Evolutionary conservation across 2,329 filamentous ascomycete genomes (phyloP), one percentile per base, ranked within the genome.

Genomic region (Alternaria viburni): DNA sequence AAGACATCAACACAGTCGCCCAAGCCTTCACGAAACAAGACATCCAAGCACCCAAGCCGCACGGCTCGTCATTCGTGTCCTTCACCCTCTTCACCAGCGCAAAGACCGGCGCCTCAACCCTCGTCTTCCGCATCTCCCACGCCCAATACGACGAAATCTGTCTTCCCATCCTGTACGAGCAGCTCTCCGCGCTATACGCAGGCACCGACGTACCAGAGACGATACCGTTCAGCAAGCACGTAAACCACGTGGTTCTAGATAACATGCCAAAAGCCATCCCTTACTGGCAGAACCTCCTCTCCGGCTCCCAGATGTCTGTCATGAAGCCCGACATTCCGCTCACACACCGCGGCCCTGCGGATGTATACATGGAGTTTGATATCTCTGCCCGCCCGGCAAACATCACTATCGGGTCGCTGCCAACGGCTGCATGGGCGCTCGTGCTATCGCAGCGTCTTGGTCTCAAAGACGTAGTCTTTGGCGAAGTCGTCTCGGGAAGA

Each of bases 121-220:
- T 91, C 13, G 80, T 86, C 62, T 84, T 90, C 74, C 86, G 89
- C 59, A 85, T 91, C 59, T 91, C 89, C 0, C 89, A 91, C 74
- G 87, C 89, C 0, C 89, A 91, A 68, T 91, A 91, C 72, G 89
- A 91, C 67, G 89, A 89, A 66, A 88, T 91, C 21, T 91, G 87
- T 67, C 83, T 91, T 9, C 86, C 88, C 0, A 80, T 84, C n/a
- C 83, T 91, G 19, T 84, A 91, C 61, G 83, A 83, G 17, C 87
- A 90, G 70, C 84, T 91, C 44, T 86, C 86, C 4, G 82, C 83
- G 0, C 80, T 89, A 6, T 89, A 86, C 54, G 73, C 81, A 45
- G 82, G 80, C 8, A 64, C 64, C 7, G 32, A 66, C 0, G 58
- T 81, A 6, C 58, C 73, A 0, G 60, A 69, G 62, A 63, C 75